Evolutionary conservation across 345 rosid species (phyloP).

Genomic region (Euphorbia peplus): DNA sequence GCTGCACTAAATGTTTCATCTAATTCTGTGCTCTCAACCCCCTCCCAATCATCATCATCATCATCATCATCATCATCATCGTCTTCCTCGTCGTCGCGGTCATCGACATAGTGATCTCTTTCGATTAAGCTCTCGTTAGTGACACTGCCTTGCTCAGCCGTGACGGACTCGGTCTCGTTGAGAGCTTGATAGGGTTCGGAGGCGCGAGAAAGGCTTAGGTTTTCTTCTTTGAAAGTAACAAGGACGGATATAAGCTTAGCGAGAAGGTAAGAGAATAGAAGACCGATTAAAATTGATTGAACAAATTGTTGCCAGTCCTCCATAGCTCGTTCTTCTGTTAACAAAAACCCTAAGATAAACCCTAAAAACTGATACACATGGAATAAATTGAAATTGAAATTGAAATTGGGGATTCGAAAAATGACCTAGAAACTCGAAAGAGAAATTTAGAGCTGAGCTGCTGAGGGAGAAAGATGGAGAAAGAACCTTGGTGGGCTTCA

Average conservation of each 20-base stretch:
- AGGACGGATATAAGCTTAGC: conserved; percentile 90
- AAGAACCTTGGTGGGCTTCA: background rate
- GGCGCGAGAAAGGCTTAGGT: conserved; percentile 55
- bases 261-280: conserved; percentile 77
- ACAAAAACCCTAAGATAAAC: conserved; percentile 14
- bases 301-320: conserved; percentile 75
- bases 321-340: conserved; percentile 38
- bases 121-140: conserved; percentile 54
- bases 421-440: background rate
- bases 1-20: conserved; percentile 91
- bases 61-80: conserved; percentile 34
- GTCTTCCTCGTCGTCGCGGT: conserved; percentile 53
- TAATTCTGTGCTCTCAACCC: conserved; percentile 87
- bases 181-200: conserved; percentile 2
- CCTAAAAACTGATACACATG: background rate
- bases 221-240: conserved; percentile 75
- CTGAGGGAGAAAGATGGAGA: background rate
- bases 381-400: background rate
- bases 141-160: conserved; percentile 78
- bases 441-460: background rate
- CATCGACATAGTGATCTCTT: conserved; percentile 32
- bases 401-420: background rate
- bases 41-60: conserved; percentile 83
- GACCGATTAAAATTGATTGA: conserved; percentile 72
- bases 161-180: conserved; percentile 50